A percentile compares a stretch with the other conserved stretches of the same genome.
Evolutionary conservation across 768 basidiomycete species (phyloP).

Genomic region (Austroboletus eburneus): DNA sequence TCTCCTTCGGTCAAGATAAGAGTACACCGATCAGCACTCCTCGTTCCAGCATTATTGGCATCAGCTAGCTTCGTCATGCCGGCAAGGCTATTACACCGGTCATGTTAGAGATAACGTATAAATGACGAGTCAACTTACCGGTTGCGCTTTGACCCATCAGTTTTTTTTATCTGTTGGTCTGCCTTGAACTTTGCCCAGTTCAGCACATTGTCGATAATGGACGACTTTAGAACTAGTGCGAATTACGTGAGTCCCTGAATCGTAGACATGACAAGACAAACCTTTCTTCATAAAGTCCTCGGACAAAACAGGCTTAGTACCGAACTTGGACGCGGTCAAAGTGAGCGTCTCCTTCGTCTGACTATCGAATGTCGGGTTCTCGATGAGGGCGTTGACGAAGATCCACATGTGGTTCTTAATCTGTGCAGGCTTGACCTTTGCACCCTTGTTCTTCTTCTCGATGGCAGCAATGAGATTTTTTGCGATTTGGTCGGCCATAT

Average conservation of each 20-base stretch:
- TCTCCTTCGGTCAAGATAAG: conserved; percentile 98
- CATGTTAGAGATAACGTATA: conserved; percentile 1
- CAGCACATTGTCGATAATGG: conserved; percentile 87
- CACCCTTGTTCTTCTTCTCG: conserved; percentile 95
- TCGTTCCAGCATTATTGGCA: conserved; percentile 95
- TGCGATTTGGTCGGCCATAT: conserved; percentile 84
- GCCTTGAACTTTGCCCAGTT: conserved; percentile 98
- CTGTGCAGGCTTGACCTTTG: conserved; percentile 88
- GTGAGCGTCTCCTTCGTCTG: conserved; percentile 98
- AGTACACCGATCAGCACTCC: conserved; percentile 76
- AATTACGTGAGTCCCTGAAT: conserved; percentile 2
- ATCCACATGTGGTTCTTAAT: conserved; percentile 99
- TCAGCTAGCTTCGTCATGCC: conserved; percentile 93
- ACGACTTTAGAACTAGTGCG: conserved; percentile 71
- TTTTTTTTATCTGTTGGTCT: conserved; percentile 93
- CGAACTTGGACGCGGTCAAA: conserved; percentile 82
- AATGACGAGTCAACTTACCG: conserved; percentile 44
- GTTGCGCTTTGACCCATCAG: conserved; percentile 86
- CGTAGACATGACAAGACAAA: conserved; percentile 30
- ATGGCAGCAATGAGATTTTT: conserved; percentile 80
- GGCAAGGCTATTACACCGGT: conserved; percentile 53
- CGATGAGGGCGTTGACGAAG: conserved; percentile 92
- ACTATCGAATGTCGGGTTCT: conserved; percentile 98
- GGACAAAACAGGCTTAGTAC: conserved; percentile 74
- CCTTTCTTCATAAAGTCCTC: conserved; percentile 98